A percentile compares a stretch with the other conserved stretches of the same genome.
Conservation (phyloP, 1,284 basidiomycete species). For the Austroboletus rostrupii region DNA sequence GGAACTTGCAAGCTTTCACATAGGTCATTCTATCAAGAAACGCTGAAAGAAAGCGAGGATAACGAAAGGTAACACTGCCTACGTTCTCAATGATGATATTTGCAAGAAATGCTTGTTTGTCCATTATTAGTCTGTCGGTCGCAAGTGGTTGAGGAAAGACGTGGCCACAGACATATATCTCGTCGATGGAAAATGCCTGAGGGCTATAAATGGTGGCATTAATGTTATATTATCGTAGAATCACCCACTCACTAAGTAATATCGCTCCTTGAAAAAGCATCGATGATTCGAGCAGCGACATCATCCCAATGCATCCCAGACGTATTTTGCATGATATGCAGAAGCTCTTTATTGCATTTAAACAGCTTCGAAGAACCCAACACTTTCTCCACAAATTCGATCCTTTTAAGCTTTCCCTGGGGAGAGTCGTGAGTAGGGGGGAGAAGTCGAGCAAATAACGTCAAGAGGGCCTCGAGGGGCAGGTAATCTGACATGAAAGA, state of each 20-base stretch:
- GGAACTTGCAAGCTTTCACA: constrained; percentile 42
- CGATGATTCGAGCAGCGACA: constrained; percentile 44
- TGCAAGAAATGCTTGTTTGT: constrained; percentile 46
- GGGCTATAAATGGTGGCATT: constrained; percentile 38
- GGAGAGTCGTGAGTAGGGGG: constrained; percentile 39
- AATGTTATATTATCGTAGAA: constrained; percentile 1
- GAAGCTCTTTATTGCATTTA: constrained; percentile 36
- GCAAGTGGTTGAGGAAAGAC: constrained; percentile 33
- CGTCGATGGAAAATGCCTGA: constrained; percentile 50
- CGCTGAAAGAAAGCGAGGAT: constrained; percentile 15
- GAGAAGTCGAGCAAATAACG: constrained; percentile 52
- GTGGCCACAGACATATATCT: constrained; percentile 38
- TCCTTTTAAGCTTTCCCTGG: constrained; percentile 36
- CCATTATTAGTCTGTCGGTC: constrained; percentile 47
- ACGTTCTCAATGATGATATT: constrained; percentile 38
- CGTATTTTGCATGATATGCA: constrained; percentile 40
- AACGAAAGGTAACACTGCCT: constrained; percentile 3
- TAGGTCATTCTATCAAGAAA: constrained; percentile 33
- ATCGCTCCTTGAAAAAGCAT: constrained; percentile 43
- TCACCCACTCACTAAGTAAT: constrained; percentile 43
- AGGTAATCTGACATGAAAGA: constrained; percentile 44
- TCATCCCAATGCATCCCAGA: constrained; percentile 50
- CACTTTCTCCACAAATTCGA: constrained; percentile 48
- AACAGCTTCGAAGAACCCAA: constrained; percentile 35
- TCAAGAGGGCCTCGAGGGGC: constrained; percentile 51